Base-by-base conservation (phyloP, 148 eudicot species). In the Chenopodium suecicum region DNA sequence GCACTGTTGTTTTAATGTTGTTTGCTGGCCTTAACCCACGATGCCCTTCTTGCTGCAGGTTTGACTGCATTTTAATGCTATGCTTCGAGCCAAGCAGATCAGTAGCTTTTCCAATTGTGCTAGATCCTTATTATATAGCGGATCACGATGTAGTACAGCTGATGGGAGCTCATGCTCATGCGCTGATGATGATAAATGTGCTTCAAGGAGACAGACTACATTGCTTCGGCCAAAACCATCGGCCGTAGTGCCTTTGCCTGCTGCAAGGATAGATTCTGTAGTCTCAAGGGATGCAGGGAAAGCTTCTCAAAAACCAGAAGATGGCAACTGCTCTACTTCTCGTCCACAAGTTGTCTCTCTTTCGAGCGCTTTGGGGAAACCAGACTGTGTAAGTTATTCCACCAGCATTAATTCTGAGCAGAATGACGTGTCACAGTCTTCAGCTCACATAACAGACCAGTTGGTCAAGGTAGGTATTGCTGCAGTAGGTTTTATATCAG, bases 151-250 rank as follows among this genome's bases (percentile, higher is more conserved):
- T 83, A 89, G 85, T 83, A 85, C 94, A 20, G 76, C 87, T 27
- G 99, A 97, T 87, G 99, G 95, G 83, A 90, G 91, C 85, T 91
- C 99, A 63, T 91, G 97, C 80, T 86, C 97, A 34, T 92, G 95
- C 80, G 73, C 93, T n/a, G 99, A 97, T 52, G 99, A 97, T 64
- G 98, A 92, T 58, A 91, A 88, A 81, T 89, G 97, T 82, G 78
- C 73, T 66, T 90, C 99, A 56, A 89, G 83, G 79, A 90, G 91
- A 82, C 92, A 87, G 50, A 85, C 60, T 31, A 73, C 86, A 20
- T 84, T 82, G 75, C 85, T 85, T 77, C 88, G 78, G 71, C 91
- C 85, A 74, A 84, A 84, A 79, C 70, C 94, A 78, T 78, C 92
- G 41, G 67, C 89, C 37, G 47, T 84, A 29, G 85, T 69, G 54